Evolutionary conservation across 2,329 filamentous ascomycete species (phyloP).

Genomic region (Diplodia scrobiculata): DNA sequence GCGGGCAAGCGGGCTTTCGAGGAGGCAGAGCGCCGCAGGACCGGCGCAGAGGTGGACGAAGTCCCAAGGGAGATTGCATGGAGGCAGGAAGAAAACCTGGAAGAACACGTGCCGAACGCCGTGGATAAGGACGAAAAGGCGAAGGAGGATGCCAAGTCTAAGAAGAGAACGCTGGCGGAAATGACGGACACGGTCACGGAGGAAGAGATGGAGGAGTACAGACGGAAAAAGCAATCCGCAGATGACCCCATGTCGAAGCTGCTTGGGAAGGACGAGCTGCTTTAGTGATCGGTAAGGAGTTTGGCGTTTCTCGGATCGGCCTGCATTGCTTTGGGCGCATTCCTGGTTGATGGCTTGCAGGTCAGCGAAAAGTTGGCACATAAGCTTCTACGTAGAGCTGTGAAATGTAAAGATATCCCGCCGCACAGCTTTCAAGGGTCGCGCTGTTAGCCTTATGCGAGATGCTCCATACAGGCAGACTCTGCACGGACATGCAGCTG

Average conservation of each 20-base stretch:
- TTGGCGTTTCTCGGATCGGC: not conserved
- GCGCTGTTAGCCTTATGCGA: not conserved
- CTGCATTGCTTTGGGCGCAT: not conserved
- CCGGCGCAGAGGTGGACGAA: constrained; percentile 49
- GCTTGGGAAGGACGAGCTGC: constrained; percentile 70
- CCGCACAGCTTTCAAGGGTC: not conserved
- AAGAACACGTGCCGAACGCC: constrained; percentile 50
- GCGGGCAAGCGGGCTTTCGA: constrained; percentile 81
- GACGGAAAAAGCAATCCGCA: constrained; percentile 70
- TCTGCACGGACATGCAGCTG: not conserved
- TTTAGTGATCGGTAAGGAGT: constrained; percentile 34
- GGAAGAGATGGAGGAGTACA: constrained; percentile 83
- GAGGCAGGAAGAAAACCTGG: constrained; percentile 46
- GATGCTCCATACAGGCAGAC: not conserved
- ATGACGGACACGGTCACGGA: constrained; percentile 77
- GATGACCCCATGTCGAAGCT: constrained; percentile 87
- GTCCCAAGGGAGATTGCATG: constrained; percentile 48
- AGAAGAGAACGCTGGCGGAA: constrained; percentile 76
- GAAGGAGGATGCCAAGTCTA: constrained; percentile 46
- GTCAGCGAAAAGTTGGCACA: constrained; percentile 2
- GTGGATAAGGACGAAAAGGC: constrained; percentile 47
- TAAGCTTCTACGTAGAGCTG: not conserved
- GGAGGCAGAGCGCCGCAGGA: constrained; percentile 66
- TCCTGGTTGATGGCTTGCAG: not conserved
- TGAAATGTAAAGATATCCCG: constrained; percentile 19